Base-by-base conservation (phyloP, 2,329 filamentous ascomycete species). In the Cordyceps tenuipes region DNA sequence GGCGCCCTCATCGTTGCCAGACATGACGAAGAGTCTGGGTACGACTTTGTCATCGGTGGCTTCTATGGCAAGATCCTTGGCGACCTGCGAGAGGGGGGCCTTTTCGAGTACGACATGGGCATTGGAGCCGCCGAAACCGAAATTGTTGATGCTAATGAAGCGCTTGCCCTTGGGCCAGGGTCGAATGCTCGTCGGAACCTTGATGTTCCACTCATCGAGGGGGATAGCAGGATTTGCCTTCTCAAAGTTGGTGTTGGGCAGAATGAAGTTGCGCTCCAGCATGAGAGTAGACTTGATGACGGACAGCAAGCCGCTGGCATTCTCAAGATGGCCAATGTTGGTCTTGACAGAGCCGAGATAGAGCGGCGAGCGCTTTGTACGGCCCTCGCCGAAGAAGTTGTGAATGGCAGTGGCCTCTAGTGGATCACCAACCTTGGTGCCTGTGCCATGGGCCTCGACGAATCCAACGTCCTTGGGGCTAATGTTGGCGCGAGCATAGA, bases 401-500 rank as follows among this genome's bases (percentile, higher is more conserved):
- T 74, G 68, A 39, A 83, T 75, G 3, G 78, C 80, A 12, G 68
- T 71, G 1, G 78, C 77, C 62, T 85, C 82, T n/a, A 79, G 76
- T 0, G 81, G 80, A 62, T 85, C 82, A 2, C 82, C 82, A 1
- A 77, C 76, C 43, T 73, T 73, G 19, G 82, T 85, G 7, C 81
- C 82, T 0, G 82, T 83, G 19, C 81, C 81, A 65, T 85, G 82
- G 3, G 78, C 78, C 64, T 85, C 81, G 41, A 76, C 64, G 56
- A 70, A 76, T 4, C 67, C 69, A 19, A 65, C 67, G 5, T 73
- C 71, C 1, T 59, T 54, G 12, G 68, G 68, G 26, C 66, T 62
- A n/a, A 75, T 63, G 9, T 67, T 66, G 2, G 66, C 68, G 8
- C 64, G 62, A 0, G 61, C 43, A 62, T 79, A 79, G 0, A 72